Evolutionary conservation across 352 stramenopile genomes (phyloP).

Genomic region (Phytophthora constricta): DNA sequence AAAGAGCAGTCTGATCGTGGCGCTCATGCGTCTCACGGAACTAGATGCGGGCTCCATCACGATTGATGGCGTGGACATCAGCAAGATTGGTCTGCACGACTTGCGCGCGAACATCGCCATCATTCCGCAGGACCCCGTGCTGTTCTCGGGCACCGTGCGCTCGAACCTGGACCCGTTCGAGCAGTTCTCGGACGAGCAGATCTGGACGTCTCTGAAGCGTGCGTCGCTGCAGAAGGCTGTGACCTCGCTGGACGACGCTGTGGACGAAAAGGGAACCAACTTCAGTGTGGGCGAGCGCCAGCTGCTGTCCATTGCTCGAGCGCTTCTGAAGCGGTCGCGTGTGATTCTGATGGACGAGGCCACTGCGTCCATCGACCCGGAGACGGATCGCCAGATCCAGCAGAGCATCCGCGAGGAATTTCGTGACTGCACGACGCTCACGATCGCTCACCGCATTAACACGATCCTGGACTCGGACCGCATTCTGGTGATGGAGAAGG

Average conservation of each 20-base stretch:
- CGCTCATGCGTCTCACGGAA: slow-evolving; percentile 91
- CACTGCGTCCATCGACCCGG: slow-evolving; percentile 89
- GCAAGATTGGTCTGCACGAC: slow-evolving; percentile 55
- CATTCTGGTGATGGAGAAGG: slow-evolving; percentile 97
- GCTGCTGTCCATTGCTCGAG: slow-evolving; percentile 94
- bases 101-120: slow-evolving; percentile 72
- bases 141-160: slow-evolving; percentile 92
- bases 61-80: slow-evolving; percentile 62
- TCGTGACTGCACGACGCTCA: slow-evolving; percentile 93
- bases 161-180: slow-evolving; percentile 93
- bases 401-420: slow-evolving; percentile 94
- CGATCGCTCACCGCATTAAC: slow-evolving; percentile 97
- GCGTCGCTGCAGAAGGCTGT: slow-evolving; percentile 70
- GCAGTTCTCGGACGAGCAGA: slow-evolving; percentile 82
- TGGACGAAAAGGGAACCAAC: slow-evolving; percentile 93
- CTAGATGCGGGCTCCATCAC: slow-evolving; percentile 59
- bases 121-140: slow-evolving; percentile 93
- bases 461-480: slow-evolving; percentile 97
- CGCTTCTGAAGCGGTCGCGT: slow-evolving; percentile 87
- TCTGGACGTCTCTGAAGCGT: slow-evolving; percentile 84
- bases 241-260: slow-evolving; percentile 38
- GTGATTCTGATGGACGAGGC: slow-evolving; percentile 98
- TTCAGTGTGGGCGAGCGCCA: slow-evolving; percentile 95
- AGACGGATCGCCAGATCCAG: slow-evolving; percentile 90
- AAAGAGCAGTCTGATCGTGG: slow-evolving; percentile 90